Base-by-base conservation (phyloP, 2,329 filamentous ascomycete species). In the Fusarium sp. region DNA sequence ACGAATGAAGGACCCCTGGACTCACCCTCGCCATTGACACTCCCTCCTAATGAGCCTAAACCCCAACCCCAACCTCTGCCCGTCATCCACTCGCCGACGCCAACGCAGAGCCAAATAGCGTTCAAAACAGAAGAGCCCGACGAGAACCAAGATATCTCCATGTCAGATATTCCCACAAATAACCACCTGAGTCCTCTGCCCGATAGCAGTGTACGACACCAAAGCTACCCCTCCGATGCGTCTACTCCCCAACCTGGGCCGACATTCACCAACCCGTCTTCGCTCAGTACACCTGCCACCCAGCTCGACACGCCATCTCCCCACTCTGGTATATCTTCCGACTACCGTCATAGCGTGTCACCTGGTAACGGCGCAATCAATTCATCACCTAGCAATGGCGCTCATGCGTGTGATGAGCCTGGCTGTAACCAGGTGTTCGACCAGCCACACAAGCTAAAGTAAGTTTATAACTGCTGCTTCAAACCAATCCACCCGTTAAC, bases 361-460 rank as follows among this genome's bases (percentile, higher is more conserved):
- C 81, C 80, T 3, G 72, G 71, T 37, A 72, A 75, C 24, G 72
- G 58, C 11, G 50, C 57, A 18, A 69, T 60, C n/a, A 70, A 71
- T 13, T 49, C 73, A 8, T 78, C 78, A 16, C 77, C 76, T 4
- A 76, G 67, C 56, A 74, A 68, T 20, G 77, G 77, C 20, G 35
- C 70, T 20, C 78, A 77, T 57, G 75, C 71, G 24, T 81, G 80
- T 49, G 75, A 79, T 58, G 79, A 80, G 61, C 76, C 77, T 50
- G 79, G 79, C 11, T 81, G 80, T 35, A 72, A 73, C 20, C 80
- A 81, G 58, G 70, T 78, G 2, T 89, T 89, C 70, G 86, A 88
- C 59, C 86, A 88, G 73, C 80, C 86, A 12, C 86, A 89, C 66
- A 88, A 89, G 71, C 80, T 89, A 20, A 89, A 89, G 85, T 87